These are phyloP conservation scores for Aspergillus asperescens DNA, from an alignment of 495 filamentous ascomycete species.

Conservation along the genomic window DNA sequence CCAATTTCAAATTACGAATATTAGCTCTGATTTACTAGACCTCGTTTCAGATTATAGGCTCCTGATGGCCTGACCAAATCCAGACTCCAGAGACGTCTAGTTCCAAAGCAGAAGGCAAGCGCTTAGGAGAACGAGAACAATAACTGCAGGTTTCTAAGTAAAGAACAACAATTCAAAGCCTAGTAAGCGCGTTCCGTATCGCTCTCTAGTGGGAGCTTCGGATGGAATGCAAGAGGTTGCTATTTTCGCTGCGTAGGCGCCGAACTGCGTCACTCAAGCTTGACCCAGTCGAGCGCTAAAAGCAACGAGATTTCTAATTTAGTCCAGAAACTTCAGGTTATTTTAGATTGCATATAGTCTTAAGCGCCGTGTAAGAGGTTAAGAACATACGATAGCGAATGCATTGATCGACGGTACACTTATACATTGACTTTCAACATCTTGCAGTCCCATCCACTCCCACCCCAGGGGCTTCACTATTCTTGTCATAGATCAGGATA, in stretches of 20 bases:
- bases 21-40: not conserved
- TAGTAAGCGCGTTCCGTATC: not conserved
- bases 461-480: not conserved
- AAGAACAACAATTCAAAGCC: not conserved
- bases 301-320: not conserved
- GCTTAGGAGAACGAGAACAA: not conserved
- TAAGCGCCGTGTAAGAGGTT: not conserved
- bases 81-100: not conserved
- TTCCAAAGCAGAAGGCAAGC: not conserved
- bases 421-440: not conserved
- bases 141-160: not conserved
- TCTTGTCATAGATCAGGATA: not conserved
- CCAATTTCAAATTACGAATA: not conserved
- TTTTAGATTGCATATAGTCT: not conserved
- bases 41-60: not conserved
- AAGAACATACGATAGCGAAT: not conserved
- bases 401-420: not conserved
- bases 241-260: slow-evolving; percentile 5
- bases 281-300: not conserved
- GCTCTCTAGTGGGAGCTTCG: not conserved
- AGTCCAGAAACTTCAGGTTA: not conserved
- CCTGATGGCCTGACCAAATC: not conserved
- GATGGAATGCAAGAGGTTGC: not conserved
- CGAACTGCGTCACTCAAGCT: slow-evolving; percentile 1
- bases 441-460: not conserved